These are phyloP conservation scores for Cyberlindnera sargentensis DNA, from an alignment of 805 yeast species.

Conservation along the genomic window DNA sequence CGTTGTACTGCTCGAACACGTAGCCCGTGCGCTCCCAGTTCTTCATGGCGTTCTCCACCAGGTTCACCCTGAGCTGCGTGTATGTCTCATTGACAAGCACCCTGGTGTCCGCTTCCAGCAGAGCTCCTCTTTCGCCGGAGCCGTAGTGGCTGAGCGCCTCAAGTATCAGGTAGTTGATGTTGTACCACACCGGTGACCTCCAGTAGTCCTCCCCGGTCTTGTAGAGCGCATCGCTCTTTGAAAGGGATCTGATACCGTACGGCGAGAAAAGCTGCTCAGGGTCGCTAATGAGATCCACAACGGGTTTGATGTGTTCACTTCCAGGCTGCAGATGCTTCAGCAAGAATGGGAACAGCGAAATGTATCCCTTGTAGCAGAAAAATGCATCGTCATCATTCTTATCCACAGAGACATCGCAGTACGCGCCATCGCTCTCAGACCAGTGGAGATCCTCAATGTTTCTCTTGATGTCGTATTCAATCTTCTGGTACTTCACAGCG, in stretches of 20 bases:
- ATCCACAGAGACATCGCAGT: constrained; percentile 79
- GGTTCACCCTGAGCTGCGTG: constrained; percentile 49
- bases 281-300: constrained; percentile 55
- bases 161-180: constrained; percentile 77
- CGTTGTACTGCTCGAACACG: constrained; percentile 89
- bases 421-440: constrained; percentile 57
- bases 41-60: constrained; percentile 60
- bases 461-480: constrained; percentile 47
- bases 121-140: constrained; percentile 16
- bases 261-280: constrained; percentile 71
- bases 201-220: constrained; percentile 87
- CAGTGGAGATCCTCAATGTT: constrained; percentile 78
- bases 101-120: constrained; percentile 24
- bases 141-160: constrained; percentile 60
- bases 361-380: constrained; percentile 88
- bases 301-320: constrained; percentile 39
- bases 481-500: constrained; percentile 40
- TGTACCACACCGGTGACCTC: constrained; percentile 93
- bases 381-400: constrained; percentile 61
- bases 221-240: constrained; percentile 57
- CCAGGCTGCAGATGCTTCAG: constrained; percentile 52
- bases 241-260: constrained; percentile 76
- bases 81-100: constrained; percentile 43
- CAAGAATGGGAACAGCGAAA: constrained; percentile 79
- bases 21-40: constrained; percentile 73